Conservation (phyloP, 1,139 yeast species). For the Pichia terricola region DNA sequence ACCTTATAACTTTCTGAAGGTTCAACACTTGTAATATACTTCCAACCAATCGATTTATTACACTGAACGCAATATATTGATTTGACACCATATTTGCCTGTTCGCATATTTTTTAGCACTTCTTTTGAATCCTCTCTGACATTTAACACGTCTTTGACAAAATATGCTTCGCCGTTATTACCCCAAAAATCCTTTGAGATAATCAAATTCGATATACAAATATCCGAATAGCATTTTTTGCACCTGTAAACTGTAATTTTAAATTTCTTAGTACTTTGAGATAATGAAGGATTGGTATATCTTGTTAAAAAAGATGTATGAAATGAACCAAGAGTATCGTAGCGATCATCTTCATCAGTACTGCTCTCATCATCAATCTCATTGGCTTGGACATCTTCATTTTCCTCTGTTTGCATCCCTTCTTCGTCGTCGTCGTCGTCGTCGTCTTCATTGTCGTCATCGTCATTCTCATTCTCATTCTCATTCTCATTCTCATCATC, state of each 20-base stretch:
- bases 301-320: neutral
- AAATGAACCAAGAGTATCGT: neutral
- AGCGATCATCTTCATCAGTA: neutral
- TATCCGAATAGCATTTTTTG: constrained; percentile 42
- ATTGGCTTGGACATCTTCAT: neutral
- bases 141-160: constrained; percentile 42
- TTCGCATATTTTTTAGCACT: constrained; percentile 43
- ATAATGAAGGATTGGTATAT: neutral
- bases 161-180: constrained; percentile 41
- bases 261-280: neutral
- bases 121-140: constrained; percentile 25
- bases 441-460: constrained; percentile 1
- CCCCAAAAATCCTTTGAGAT: constrained; percentile 45
- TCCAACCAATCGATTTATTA: constrained; percentile 61
- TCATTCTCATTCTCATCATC: neutral
- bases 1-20: constrained; percentile 60
- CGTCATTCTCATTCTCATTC: constrained; percentile 1
- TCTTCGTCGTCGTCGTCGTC: neutral
- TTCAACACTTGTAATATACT: constrained; percentile 51
- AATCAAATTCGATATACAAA: constrained; percentile 38
- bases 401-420: neutral
- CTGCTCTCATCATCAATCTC: neutral
- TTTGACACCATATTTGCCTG: constrained; percentile 62
- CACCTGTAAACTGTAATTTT: constrained; percentile 32
- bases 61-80: constrained; percentile 65